phyloP scores from a whole-genome alignment of 352 stramenopile species.

The Phytophthora sojae region DNA sequence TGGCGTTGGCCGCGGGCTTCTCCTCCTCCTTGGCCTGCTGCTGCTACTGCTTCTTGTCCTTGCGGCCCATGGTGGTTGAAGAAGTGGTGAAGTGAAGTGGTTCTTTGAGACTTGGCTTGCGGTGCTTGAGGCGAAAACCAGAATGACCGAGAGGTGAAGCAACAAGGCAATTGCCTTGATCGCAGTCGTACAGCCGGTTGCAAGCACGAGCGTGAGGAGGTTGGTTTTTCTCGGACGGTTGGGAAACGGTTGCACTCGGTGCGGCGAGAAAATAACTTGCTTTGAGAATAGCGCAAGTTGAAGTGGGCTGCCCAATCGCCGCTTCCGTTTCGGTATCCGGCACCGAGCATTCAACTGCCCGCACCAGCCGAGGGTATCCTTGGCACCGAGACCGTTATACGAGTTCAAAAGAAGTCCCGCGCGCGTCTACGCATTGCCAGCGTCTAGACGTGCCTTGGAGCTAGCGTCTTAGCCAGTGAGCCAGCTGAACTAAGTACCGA shows the following conservation, averaged over 20 bases:
- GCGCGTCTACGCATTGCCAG: not conserved
- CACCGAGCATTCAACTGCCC: not conserved
- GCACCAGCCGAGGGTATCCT: not conserved
- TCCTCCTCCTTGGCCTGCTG: slow-evolving; percentile 16
- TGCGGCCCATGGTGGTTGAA: slow-evolving; percentile 35
- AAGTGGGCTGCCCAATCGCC: not conserved
- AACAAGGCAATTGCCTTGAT: not conserved
- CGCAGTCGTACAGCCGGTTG: not conserved
- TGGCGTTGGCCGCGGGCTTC: slow-evolving; percentile 21
- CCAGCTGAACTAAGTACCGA: not conserved
- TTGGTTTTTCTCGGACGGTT: not conserved
- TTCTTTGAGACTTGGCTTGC: slow-evolving; percentile 10
- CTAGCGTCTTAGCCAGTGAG: not conserved
- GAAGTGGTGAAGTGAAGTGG: not conserved
- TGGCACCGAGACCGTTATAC: not conserved
- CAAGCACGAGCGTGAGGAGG: not conserved
- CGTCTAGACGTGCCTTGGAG: not conserved
- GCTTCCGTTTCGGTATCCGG: not conserved
- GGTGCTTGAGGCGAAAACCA: slow-evolving; percentile 9
- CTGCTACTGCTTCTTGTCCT: slow-evolving; percentile 34
- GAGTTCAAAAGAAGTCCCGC: not conserved
- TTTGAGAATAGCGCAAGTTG: not conserved
- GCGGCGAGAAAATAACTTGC: not conserved
- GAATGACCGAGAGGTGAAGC: slow-evolving; percentile 6
- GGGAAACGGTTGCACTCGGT: not conserved